Percentiles rank a stretch among this genome's conserved stretches.
phyloP scores from a whole-genome alignment of 257 asterid genomes.

The Lycium barbarum region DNA sequence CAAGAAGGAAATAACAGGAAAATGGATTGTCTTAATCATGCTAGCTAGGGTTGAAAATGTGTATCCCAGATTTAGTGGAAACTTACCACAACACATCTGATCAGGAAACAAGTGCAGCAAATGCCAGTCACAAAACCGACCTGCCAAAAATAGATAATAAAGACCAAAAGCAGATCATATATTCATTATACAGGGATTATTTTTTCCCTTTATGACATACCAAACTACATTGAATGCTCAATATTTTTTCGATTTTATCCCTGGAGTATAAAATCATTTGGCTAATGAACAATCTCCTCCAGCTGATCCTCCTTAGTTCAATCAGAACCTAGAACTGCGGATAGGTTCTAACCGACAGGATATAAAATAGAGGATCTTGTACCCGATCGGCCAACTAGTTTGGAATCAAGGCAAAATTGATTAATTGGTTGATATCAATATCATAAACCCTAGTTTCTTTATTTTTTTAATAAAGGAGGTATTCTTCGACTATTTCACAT shows the following conservation, averaged over 20 bases:
- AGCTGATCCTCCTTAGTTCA: neutral
- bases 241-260: neutral
- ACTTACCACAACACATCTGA: slow-evolving; percentile 52
- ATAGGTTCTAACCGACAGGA: neutral
- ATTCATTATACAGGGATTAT: neutral
- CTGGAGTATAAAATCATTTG: neutral
- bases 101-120: slow-evolving; percentile 54
- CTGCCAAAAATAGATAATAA: slow-evolving; percentile 31
- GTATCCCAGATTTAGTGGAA: neutral
- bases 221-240: neutral
- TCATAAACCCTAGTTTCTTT: neutral
- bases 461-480: neutral
- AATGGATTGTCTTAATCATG: neutral
- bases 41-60: neutral
- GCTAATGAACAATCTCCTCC: neutral
- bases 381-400: neutral
- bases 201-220: neutral
- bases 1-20: neutral
- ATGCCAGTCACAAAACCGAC: slow-evolving; percentile 52
- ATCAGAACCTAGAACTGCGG: neutral
- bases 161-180: slow-evolving; percentile 5
- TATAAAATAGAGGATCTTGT: neutral
- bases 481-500: neutral
- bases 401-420: neutral
- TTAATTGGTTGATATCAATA: neutral